Percentiles rank a stretch among this genome's conserved stretches.
phyloP scores from a whole-genome alignment of 495 filamentous ascomycete species.

The Xanthoparmelia taractica region DNA sequence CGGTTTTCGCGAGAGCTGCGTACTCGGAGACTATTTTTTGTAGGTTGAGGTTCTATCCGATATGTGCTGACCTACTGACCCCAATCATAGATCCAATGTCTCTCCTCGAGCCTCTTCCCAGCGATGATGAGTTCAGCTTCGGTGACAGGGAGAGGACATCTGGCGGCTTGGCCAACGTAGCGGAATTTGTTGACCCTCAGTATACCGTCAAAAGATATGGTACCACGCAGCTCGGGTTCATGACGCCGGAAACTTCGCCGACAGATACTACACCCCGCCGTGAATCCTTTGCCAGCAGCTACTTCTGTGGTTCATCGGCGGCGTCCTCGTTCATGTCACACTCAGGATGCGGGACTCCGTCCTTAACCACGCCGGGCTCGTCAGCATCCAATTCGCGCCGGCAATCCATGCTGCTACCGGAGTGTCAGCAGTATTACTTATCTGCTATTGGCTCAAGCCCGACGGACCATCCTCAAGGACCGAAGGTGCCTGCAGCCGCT shows the following conservation, averaged over 20 bases:
- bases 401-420: slow-evolving; percentile 10
- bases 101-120: too few relatives aligned
- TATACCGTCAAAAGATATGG: slow-evolving; percentile 3
- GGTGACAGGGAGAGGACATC: slow-evolving; percentile 1
- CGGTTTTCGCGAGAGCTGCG: too few relatives aligned
- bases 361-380: not conserved
- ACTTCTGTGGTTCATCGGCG: slow-evolving; percentile 2
- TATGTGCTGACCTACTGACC: not conserved
- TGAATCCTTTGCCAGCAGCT: not conserved
- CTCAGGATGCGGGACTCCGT: slow-evolving; percentile 4
- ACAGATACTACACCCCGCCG: not conserved
- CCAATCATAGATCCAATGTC: not conserved
- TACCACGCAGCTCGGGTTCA: not conserved
- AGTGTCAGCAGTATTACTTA: slow-evolving; percentile 11
- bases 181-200: slow-evolving; percentile 9
- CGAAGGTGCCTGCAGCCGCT: not conserved
- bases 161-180: not conserved
- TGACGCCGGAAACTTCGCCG: not conserved
- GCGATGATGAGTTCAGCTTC: not conserved
- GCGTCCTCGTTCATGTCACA: slow-evolving; percentile 4
- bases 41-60: not conserved
- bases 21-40: not conserved
- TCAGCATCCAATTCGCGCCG: slow-evolving; percentile 12
- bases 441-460: slow-evolving; percentile 6
- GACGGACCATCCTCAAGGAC: not conserved